Evolutionary conservation across 2,329 filamentous ascomycete species (phyloP).

Genomic region (Chrysoporthe puriensis): DNA sequence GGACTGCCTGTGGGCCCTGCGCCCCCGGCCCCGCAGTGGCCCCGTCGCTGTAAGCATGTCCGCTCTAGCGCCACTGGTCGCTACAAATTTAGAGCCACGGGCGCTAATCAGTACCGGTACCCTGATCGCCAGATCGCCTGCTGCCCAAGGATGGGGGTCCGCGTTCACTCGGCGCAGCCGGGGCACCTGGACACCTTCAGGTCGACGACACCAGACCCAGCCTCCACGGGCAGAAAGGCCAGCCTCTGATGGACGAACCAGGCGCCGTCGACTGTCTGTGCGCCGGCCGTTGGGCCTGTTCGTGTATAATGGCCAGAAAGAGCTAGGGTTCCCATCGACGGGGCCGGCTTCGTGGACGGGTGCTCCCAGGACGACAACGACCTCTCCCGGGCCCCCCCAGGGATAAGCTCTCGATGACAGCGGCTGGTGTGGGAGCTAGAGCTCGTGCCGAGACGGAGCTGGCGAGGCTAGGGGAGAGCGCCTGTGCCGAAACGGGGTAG

Average conservation of each 20-base stretch:
- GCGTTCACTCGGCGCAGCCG: background rate
- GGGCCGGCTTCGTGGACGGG: slow-evolving; percentile 12
- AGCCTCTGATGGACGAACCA: background rate
- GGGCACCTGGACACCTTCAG: background rate
- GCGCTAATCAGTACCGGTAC: background rate
- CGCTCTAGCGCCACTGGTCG: background rate
- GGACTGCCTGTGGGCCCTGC: too few species aligned
- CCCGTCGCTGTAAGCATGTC: too few species aligned
- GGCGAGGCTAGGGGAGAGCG: slow-evolving; percentile 2
- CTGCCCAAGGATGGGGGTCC: background rate
- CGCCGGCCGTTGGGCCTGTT: background rate
- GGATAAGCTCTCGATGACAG: background rate
- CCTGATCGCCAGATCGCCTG: background rate
- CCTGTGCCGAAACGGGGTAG: background rate
- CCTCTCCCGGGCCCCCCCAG: background rate
- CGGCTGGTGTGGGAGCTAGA: slow-evolving; percentile 10
- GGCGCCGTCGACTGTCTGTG: slow-evolving; percentile 9
- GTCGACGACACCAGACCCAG: background rate
- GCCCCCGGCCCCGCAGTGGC: too few species aligned
- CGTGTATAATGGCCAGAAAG: background rate
- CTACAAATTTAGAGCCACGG: background rate
- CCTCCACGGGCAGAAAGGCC: background rate
- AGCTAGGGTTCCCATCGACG: slow-evolving; percentile 10
- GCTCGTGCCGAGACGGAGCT: background rate
- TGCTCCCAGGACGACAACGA: slow-evolving; percentile 12